Evolutionary conservation across 2,329 filamentous ascomycete species (phyloP).

Genomic region (Ceratocystis harringtonii): DNA sequence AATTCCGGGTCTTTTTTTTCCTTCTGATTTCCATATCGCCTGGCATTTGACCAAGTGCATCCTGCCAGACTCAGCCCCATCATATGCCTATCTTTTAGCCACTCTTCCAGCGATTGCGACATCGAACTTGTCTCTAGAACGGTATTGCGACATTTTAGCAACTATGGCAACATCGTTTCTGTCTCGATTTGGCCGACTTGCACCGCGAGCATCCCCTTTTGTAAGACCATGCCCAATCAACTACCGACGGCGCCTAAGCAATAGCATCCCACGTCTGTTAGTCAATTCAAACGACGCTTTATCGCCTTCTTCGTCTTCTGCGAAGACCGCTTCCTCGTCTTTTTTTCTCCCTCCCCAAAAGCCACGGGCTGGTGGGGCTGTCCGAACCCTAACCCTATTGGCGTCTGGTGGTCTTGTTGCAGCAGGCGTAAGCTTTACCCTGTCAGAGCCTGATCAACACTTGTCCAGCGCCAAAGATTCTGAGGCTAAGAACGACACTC

Average conservation of each 20-base stretch:
- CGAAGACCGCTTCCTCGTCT: neutral
- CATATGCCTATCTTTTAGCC: conserved; percentile 13
- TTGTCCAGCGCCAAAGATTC: neutral
- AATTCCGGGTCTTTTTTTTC: neutral
- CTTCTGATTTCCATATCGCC: neutral
- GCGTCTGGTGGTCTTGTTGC: conserved; percentile 14
- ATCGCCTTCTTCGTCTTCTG: neutral
- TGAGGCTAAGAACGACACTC: conserved; percentile 15
- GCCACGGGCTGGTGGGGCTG: neutral
- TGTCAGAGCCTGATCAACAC: conserved; percentile 12
- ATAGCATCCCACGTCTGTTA: neutral
- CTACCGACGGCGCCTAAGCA: conserved; percentile 7
- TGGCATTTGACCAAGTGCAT: neutral
- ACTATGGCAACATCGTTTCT: conserved; percentile 18
- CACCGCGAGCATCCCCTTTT: conserved; percentile 7
- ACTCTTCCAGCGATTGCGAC: conserved; percentile 9
- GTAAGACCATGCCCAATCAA: conserved; percentile 12
- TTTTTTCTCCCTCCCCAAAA: neutral
- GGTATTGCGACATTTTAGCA: conserved; percentile 7
- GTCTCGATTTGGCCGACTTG: conserved; percentile 14
- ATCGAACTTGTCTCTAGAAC: conserved; percentile 13
- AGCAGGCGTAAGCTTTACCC: conserved; percentile 6
- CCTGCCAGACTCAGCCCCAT: conserved; percentile 10
- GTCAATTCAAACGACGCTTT: neutral
- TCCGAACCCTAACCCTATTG: conserved; percentile 17